Evolutionary conservation across 2,329 filamentous ascomycete genomes (phyloP), one percentile per base, ranked within the genome.

Genomic region (Epichloe bromicola): DNA sequence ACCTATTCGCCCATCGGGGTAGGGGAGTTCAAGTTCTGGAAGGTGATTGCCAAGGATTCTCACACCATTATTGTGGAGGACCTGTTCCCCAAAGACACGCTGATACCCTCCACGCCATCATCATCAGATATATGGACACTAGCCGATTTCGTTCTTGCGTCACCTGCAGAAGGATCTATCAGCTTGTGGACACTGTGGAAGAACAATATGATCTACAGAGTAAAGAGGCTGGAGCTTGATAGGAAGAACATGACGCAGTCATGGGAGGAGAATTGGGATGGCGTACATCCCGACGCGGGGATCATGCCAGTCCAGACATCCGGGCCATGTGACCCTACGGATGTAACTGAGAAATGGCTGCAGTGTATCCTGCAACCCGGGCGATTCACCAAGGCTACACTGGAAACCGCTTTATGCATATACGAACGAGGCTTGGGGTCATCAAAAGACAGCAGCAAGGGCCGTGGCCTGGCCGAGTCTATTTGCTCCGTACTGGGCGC

Each of bases 11-110:
- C 93, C 0, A 81, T 93, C 56, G 86, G 89, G 33, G 79, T 83
- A 40, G 86, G 86, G 37, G 85, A 91, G 63, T 97, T 98, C 75
- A 97, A 95, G 65, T 90, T 98, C 63, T 98, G 90, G 88, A 75
- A 71, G 56, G 68, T 81, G n/a, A 79, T 79, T 49, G 78, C 85
- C 17, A 79, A 82, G 57, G 79, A 83, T 49, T 77, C 77, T 58
- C 74, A 85, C 59, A 73, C 70, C 2, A 65, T 88, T 19, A 74
- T 82, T 8, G 73, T 94, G 14, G 77, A 81, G 55, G 88, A 94
- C 58, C 70, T 88, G 20, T 89, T 86, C 58, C 78, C 85, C 0
- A 71, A 75, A 39, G 60, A 63, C 46, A 60, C 60, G 12, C 72
- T 93, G 34, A 74, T 84, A 26, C 86, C 89, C 1, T 79, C 79